phyloP scores from a whole-genome alignment of 257 asterid species.

The Ligustrum vulgare region DNA sequence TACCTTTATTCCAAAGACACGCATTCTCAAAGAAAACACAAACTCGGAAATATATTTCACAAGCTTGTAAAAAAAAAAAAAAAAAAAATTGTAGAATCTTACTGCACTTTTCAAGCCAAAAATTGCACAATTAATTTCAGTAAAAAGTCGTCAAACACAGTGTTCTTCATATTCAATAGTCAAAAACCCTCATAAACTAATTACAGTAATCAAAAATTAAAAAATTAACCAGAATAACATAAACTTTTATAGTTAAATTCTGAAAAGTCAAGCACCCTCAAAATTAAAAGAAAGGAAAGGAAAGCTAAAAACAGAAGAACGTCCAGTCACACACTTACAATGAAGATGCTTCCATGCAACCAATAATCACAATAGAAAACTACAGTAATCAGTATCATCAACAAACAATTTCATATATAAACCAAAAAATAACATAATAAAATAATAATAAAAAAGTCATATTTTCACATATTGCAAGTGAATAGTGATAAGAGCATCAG shows the following conservation, averaged over 20 bases:
- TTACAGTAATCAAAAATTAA: neutral
- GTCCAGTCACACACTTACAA: neutral
- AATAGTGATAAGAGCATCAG: neutral
- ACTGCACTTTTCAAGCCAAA: neutral
- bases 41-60: too few species aligned
- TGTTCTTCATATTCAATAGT: neutral
- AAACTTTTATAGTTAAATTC: neutral
- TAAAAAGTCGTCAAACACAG: neutral
- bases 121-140: neutral
- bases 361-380: neutral
- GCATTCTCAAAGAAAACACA: too few species aligned
- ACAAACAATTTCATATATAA: neutral
- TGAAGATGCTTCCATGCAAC: constrained; percentile 4
- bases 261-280: too few species aligned
- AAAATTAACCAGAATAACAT: neutral
- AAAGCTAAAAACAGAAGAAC: too few species aligned
- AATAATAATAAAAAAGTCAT: too few species aligned
- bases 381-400: neutral
- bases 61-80: constrained; percentile 50
- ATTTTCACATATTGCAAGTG: neutral
- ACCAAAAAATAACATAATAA: too few species aligned
- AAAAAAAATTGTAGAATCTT: too few species aligned
- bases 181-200: neutral
- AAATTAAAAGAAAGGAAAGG: too few species aligned
- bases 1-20: too few species aligned